Conservation (phyloP, 345 rosid species). For the Citrus sp. region DNA sequence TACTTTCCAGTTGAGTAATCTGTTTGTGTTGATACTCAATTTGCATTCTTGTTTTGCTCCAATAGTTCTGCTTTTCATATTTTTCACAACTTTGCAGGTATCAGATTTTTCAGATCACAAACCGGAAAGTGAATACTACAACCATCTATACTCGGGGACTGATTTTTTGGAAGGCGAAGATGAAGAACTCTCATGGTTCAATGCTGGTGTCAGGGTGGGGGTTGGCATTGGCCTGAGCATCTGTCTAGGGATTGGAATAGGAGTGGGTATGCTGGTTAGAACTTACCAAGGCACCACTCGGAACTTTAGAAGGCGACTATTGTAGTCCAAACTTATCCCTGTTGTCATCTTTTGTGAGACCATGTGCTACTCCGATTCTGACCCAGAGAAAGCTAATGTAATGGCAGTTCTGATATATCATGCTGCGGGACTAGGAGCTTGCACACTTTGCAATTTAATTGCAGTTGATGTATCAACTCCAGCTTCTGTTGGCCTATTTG, state of each 20-base stretch:
- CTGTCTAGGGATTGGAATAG: slow-evolving; percentile 79
- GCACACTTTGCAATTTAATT: slow-evolving; percentile 10
- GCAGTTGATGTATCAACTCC: not conserved
- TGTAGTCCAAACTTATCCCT: slow-evolving; percentile 18
- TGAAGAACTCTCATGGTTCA: slow-evolving; percentile 90
- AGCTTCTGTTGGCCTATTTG: not conserved
- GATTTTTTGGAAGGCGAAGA: slow-evolving; percentile 54
- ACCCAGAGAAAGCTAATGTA: slow-evolving; percentile 7
- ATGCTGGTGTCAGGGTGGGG: slow-evolving; percentile 93
- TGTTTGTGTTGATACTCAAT: not conserved
- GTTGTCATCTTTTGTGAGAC: not conserved
- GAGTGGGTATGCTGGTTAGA: slow-evolving; percentile 75
- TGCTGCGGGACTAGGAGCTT: slow-evolving; percentile 14
- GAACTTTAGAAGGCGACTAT: slow-evolving; percentile 66
- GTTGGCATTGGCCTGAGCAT: slow-evolving; percentile 88
- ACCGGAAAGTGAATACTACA: slow-evolving; percentile 41
- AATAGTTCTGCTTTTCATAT: slow-evolving; percentile 13
- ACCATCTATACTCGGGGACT: slow-evolving; percentile 33
- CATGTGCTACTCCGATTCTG: not conserved
- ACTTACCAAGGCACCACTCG: slow-evolving; percentile 73
- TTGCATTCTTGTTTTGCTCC: not conserved
- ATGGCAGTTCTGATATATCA: slow-evolving; percentile 12
- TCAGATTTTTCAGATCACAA: slow-evolving; percentile 37
- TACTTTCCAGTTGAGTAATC: not conserved
- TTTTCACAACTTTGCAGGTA: slow-evolving; percentile 27